Evolutionary conservation across 2,329 filamentous ascomycete species (phyloP).

Genomic region (Dactylellina haptotyla): DNA sequence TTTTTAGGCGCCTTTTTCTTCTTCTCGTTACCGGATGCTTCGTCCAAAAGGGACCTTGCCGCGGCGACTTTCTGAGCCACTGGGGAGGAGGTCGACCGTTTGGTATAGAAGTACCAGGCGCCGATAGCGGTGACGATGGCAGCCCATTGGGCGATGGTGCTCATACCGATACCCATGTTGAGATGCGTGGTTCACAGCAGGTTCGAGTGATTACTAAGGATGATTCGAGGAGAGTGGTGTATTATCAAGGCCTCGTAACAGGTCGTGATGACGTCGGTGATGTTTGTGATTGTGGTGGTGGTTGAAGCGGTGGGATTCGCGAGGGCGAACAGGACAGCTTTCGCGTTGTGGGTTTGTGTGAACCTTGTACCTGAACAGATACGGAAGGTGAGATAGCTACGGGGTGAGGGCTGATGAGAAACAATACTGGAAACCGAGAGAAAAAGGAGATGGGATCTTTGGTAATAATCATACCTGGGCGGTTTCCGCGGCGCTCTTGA

Average conservation of each 20-base stretch:
- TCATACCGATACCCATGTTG: slow-evolving; percentile 52
- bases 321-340: too few species aligned
- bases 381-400: too few species aligned
- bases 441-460: background rate
- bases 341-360: too few species aligned
- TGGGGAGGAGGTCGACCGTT: slow-evolving; percentile 9
- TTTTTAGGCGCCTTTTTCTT: slow-evolving; percentile 47
- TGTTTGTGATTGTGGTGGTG: background rate
- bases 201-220: too few species aligned
- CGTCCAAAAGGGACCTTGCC: slow-evolving; percentile 20
- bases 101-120: slow-evolving; percentile 36
- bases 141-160: slow-evolving; percentile 48
- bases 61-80: slow-evolving; percentile 19
- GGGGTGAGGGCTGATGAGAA: too few species aligned
- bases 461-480: too few species aligned
- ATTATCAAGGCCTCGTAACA: too few species aligned
- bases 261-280: too few species aligned
- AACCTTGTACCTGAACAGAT: too few species aligned
- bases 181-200: too few species aligned
- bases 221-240: background rate
- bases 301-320: background rate
- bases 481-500: too few species aligned
- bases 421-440: background rate
- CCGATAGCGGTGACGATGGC: slow-evolving; percentile 31
- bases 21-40: slow-evolving; percentile 42